phyloP scores from a whole-genome alignment of 148 eudicot genomes.

The Nepenthes gracilis region DNA sequence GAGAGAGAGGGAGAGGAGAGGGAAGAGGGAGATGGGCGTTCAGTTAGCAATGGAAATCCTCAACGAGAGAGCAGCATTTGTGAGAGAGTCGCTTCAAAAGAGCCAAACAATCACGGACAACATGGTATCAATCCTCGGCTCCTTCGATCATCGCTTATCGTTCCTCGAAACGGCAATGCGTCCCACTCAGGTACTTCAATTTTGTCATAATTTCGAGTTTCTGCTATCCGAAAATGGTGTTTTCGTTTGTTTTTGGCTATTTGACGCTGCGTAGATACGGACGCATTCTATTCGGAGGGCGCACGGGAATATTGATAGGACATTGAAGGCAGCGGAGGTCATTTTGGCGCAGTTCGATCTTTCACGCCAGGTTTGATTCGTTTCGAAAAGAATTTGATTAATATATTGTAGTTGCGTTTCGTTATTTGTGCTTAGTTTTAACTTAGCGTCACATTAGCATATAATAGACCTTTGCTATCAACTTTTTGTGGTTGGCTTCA shows the following conservation, averaged over 20 bases:
- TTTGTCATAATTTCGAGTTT: not conserved
- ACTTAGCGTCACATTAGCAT: too few relatives aligned
- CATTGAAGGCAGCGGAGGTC: constrained; percentile 65
- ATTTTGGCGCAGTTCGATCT: constrained; percentile 58
- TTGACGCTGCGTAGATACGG: constrained; percentile 26
- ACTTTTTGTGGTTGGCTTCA: too few relatives aligned
- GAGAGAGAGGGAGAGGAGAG: not conserved
- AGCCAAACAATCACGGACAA: constrained; percentile 61
- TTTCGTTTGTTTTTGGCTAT: too few relatives aligned
- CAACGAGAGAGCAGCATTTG: constrained; percentile 38
- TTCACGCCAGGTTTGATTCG: constrained; percentile 45
- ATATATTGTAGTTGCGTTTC: too few relatives aligned
- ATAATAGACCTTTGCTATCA: too few relatives aligned
- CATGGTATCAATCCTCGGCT: constrained; percentile 72
- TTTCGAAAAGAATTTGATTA: not conserved
- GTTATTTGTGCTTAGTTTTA: too few relatives aligned
- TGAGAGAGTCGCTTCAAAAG: constrained; percentile 57
- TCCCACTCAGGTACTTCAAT: constrained; percentile 56
- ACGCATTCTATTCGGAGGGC: constrained; percentile 83
- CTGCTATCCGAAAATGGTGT: too few relatives aligned
- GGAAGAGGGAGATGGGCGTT: constrained; percentile 15
- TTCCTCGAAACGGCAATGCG: constrained; percentile 97
- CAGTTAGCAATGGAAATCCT: constrained; percentile 36
- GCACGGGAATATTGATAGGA: constrained; percentile 81
- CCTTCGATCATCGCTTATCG: constrained; percentile 90